These are phyloP conservation scores for Dactylellina cionopaga DNA, from an alignment of 2,329 filamentous ascomycete genomes.

Conservation along the genomic window DNA sequence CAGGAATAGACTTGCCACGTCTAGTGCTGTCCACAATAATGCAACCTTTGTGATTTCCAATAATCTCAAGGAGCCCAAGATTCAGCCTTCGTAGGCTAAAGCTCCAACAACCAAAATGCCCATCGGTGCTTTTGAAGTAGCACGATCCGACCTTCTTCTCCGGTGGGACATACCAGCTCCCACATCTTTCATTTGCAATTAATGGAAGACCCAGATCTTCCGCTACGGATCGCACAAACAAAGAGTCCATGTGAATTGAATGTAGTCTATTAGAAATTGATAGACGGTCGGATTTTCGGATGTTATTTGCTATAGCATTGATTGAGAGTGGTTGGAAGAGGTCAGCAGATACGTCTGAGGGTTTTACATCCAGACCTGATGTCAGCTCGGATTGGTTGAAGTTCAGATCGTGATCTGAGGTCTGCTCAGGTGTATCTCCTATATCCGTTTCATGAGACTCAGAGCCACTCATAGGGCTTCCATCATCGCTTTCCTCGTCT, in stretches of 20 bases:
- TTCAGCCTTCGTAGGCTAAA: slow-evolving; percentile 89
- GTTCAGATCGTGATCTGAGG: background rate
- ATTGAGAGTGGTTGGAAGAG: slow-evolving; percentile 30
- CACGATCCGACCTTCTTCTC: slow-evolving; percentile 74
- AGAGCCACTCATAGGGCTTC: slow-evolving; percentile 1
- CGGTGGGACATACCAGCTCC: slow-evolving; percentile 89
- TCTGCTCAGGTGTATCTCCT: background rate
- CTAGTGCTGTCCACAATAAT: slow-evolving; percentile 94
- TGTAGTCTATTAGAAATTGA: slow-evolving; percentile 82
- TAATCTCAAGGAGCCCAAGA: slow-evolving; percentile 77
- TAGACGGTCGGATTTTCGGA: slow-evolving; percentile 74
- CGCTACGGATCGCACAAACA: slow-evolving; percentile 75
- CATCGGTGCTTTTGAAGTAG: slow-evolving; percentile 98
- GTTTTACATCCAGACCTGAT: slow-evolving; percentile 6
- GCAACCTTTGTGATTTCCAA: slow-evolving; percentile 75
- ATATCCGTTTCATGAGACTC: background rate
- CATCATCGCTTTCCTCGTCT: slow-evolving; percentile 34
- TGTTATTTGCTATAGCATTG: slow-evolving; percentile 50
- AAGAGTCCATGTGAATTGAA: slow-evolving; percentile 80
- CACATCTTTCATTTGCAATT: slow-evolving; percentile 92
- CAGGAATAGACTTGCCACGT: slow-evolving; percentile 91
- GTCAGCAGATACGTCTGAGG: background rate
- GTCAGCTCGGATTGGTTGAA: background rate
- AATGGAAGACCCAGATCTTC: slow-evolving; percentile 72
- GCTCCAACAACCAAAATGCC: slow-evolving; percentile 88